Conservation (phyloP, 2,329 filamentous ascomycete genomes). For the Aureobasidium mangrovei region DNA sequence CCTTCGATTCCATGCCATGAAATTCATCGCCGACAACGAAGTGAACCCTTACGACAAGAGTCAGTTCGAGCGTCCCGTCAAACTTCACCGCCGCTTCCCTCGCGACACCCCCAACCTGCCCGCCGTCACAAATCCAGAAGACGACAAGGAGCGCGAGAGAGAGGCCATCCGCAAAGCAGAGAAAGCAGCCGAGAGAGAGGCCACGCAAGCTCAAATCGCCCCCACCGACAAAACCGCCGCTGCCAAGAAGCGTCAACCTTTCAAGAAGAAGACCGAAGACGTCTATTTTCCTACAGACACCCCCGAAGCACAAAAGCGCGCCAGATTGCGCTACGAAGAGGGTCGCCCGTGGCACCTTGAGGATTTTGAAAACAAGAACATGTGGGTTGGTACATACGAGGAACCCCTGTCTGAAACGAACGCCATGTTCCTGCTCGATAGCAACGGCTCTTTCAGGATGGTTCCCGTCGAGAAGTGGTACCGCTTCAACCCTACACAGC, state of each 20-base stretch:
- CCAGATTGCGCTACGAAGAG: constrained; percentile 74
- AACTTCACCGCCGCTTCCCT: constrained; percentile 81
- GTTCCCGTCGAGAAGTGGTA: constrained; percentile 95
- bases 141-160: constrained; percentile 57
- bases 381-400: constrained; percentile 88
- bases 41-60: constrained; percentile 62
- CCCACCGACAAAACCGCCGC: constrained; percentile 56
- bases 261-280: constrained; percentile 74
- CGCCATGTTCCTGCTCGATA: constrained; percentile 69
- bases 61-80: constrained; percentile 80
- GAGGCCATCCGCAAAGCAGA: constrained; percentile 58
- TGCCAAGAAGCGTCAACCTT: constrained; percentile 50
- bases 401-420: constrained; percentile 73
- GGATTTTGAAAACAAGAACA: constrained; percentile 90
- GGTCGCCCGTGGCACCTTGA: constrained; percentile 94
- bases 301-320: constrained; percentile 59
- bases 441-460: constrained; percentile 64
- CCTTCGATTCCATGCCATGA: constrained; percentile 79
- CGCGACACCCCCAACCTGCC: constrained; percentile 51
- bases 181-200: constrained; percentile 73
- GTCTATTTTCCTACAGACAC: constrained; percentile 74
- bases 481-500: constrained; percentile 62
- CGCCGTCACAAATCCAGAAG: constrained; percentile 35
- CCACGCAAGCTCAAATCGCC: constrained; percentile 87
- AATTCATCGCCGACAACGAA: constrained; percentile 48